Evolutionary conservation across 768 basidiomycete genomes (phyloP).

Genomic region (Dioszegia hungarica): DNA sequence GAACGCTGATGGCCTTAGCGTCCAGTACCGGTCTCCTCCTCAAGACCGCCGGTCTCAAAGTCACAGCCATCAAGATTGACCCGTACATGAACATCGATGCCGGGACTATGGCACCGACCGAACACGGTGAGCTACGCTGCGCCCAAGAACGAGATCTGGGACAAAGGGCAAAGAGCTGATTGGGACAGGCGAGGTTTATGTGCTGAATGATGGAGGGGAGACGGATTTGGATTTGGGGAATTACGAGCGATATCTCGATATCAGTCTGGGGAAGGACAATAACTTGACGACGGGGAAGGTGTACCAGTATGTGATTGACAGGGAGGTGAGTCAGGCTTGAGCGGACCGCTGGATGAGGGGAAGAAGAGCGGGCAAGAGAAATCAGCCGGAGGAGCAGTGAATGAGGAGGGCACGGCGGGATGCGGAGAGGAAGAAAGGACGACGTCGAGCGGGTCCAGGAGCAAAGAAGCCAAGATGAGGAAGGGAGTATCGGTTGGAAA

Average conservation of each 20-base stretch:
- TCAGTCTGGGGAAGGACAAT: slow-evolving; percentile 88
- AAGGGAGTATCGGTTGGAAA: too few species aligned
- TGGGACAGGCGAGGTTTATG: slow-evolving; percentile 82
- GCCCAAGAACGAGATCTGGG: too few species aligned
- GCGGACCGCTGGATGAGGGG: too few species aligned
- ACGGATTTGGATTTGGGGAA: slow-evolving; percentile 97
- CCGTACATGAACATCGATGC: slow-evolving; percentile 99
- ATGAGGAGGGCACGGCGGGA: too few species aligned
- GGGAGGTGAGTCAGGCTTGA: slow-evolving; percentile 76
- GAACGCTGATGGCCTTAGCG: slow-evolving; percentile 54
- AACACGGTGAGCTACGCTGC: slow-evolving; percentile 68
- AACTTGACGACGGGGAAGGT: slow-evolving; percentile 99
- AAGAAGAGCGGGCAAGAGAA: too few species aligned
- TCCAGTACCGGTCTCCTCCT: slow-evolving; percentile 93
- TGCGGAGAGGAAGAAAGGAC: too few species aligned
- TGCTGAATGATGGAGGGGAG: slow-evolving; percentile 96
- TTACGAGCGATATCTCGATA: slow-evolving; percentile 94
- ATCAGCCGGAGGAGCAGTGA: too few species aligned
- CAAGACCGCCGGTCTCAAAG: slow-evolving; percentile 91
- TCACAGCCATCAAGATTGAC: slow-evolving; percentile 99
- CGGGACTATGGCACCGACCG: slow-evolving; percentile 96
- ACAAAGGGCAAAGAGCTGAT: slow-evolving; percentile 4
- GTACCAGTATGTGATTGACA: slow-evolving; percentile 92
- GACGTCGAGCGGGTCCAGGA: too few species aligned
- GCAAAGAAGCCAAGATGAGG: too few species aligned